Evolutionary conservation across 2,329 filamentous ascomycete species (phyloP).

Genomic region (Clarireedia homoeocarpa): DNA sequence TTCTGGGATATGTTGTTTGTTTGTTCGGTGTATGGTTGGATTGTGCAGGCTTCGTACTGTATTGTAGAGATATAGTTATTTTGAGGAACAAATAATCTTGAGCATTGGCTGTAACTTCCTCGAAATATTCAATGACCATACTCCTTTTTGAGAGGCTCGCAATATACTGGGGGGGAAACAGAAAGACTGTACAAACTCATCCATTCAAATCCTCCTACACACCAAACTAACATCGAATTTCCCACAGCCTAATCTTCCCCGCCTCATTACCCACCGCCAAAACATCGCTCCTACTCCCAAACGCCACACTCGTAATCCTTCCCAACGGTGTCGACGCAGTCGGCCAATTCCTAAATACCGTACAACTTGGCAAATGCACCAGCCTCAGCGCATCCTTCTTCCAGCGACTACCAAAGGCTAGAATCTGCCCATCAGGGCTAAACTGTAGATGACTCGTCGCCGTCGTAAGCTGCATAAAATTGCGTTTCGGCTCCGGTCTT

Average conservation of each 20-base stretch:
- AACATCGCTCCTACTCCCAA: conserved; percentile 56
- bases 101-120: too few relatives aligned
- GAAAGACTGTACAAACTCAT: too few relatives aligned
- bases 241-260: conserved; percentile 86
- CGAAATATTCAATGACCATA: too few relatives aligned
- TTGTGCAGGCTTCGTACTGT: too few relatives aligned
- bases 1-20: too few relatives aligned
- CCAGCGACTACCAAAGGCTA: conserved; percentile 78
- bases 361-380: conserved; percentile 85
- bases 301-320: conserved; percentile 67
- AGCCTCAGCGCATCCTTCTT: conserved; percentile 84
- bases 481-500: conserved; percentile 62
- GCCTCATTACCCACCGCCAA: conserved; percentile 83
- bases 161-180: too few relatives aligned
- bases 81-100: too few relatives aligned
- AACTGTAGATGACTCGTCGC: conserved; percentile 74
- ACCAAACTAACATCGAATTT: conserved; percentile 57
- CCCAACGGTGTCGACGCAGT: conserved; percentile 85
- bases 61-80: too few relatives aligned
- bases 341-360: conserved; percentile 95
- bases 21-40: too few relatives aligned
- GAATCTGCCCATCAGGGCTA: conserved; percentile 79
- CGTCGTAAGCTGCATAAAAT: conserved; percentile 81
- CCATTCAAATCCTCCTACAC: neutral
- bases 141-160: too few relatives aligned